phyloP scores from a whole-genome alignment of 2,329 filamentous ascomycete genomes.

The Talaromyces verruculosus region DNA sequence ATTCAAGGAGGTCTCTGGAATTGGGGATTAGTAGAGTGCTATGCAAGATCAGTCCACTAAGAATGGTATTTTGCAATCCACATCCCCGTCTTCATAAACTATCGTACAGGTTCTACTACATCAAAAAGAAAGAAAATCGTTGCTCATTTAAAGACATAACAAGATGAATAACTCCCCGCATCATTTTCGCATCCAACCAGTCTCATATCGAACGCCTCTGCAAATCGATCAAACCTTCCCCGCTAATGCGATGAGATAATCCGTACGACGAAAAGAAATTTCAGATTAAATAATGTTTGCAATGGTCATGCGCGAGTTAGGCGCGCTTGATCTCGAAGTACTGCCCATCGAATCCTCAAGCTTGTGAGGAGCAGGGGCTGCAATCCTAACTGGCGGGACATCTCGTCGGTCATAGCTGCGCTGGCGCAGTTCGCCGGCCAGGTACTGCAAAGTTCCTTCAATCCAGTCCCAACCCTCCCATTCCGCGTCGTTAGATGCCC shows the following conservation, averaged over 20 bases:
- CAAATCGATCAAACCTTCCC: background rate
- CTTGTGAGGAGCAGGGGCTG: background rate
- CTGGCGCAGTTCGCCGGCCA: constrained; percentile 49
- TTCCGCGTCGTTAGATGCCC: constrained; percentile 40
- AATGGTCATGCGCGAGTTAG: constrained; percentile 48
- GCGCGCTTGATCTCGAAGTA: constrained; percentile 30
- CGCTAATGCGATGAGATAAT: constrained; percentile 4
- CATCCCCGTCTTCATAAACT: background rate
- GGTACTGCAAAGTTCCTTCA: constrained; percentile 60
- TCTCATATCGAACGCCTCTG: background rate
- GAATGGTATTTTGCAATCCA: background rate
- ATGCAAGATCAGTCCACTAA: background rate
- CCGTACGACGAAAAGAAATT: background rate
- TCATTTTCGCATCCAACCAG: background rate
- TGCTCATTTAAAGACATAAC: constrained; percentile 1
- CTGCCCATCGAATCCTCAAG: background rate
- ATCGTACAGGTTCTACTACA: constrained; percentile 8
- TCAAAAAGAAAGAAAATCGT: background rate
- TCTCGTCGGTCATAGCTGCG: constrained; percentile 24
- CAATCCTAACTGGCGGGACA: constrained; percentile 8
- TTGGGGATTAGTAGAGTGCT: background rate
- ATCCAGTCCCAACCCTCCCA: constrained; percentile 82
- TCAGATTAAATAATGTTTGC: constrained; percentile 44
- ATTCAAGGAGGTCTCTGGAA: background rate
- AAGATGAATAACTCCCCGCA: background rate